Conservation (phyloP, 2,329 filamentous ascomycete genomes). For the Sporothrix phasma region DNA sequence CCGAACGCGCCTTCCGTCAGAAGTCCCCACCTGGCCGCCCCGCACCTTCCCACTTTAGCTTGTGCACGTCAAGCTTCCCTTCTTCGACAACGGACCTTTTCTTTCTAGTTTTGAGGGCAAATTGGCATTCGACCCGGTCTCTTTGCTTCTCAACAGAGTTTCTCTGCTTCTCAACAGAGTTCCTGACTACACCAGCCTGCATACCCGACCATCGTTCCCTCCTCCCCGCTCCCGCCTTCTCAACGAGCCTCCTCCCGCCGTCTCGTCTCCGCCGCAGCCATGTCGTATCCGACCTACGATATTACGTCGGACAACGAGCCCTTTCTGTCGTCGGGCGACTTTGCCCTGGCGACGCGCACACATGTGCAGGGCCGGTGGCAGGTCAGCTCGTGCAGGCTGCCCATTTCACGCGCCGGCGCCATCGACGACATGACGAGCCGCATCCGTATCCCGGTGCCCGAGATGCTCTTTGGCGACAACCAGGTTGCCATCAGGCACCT, state of each 20-base stretch:
- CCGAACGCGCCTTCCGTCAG: neutral
- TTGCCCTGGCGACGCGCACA: constrained; percentile 44
- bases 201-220: too few relatives aligned
- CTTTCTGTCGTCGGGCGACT: constrained; percentile 42
- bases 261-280: too few relatives aligned
- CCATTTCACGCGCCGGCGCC: constrained; percentile 83
- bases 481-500: constrained; percentile 63
- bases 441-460: constrained; percentile 78
- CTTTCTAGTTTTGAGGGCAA: neutral
- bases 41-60: neutral
- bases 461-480: constrained; percentile 99
- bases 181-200: too few relatives aligned
- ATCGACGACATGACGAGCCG: constrained; percentile 76
- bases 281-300: constrained; percentile 22
- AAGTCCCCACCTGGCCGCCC: neutral
- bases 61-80: neutral
- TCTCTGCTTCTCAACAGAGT: too few relatives aligned
- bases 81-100: neutral
- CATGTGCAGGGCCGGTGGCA: constrained; percentile 57
- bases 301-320: constrained; percentile 38
- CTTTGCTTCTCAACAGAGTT: too few relatives aligned
- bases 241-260: too few relatives aligned
- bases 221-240: neutral
- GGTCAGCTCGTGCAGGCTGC: constrained; percentile 77
- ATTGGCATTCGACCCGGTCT: too few relatives aligned